Conservation (phyloP, 495 filamentous ascomycete species). For the Sabuloglossum arenarium region DNA sequence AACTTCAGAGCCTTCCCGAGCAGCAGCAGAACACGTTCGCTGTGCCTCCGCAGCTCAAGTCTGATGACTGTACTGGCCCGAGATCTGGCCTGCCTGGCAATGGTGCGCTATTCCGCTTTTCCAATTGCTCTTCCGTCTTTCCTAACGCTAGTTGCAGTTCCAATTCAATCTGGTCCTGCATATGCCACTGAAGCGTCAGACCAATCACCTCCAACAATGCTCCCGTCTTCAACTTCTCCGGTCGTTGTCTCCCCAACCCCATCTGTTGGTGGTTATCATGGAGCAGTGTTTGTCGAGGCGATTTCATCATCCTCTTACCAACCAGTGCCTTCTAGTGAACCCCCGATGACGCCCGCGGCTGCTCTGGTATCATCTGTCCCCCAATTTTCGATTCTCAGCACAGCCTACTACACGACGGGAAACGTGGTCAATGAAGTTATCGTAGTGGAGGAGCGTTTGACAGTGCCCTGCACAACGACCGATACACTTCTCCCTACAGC, state of each 20-base stretch:
- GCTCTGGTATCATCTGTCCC: constrained; percentile 4
- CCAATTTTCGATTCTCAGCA: constrained; percentile 3
- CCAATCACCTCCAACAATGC: not conserved
- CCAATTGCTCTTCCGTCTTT: not conserved
- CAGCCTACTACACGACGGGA: constrained; percentile 14
- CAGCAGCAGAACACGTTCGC: constrained; percentile 22
- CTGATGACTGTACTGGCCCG: constrained; percentile 18
- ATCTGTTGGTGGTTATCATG: constrained; percentile 1
- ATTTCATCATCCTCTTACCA: not conserved
- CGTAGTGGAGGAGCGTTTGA: constrained; percentile 16
- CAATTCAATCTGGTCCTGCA: constrained; percentile 29
- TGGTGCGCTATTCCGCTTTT: not conserved
- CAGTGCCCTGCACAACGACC: constrained; percentile 7
- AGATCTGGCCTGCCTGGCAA: constrained; percentile 28
- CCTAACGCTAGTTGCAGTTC: constrained; percentile 12
- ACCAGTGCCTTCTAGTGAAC: constrained; percentile 7
- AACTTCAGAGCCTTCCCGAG: constrained; percentile 20
- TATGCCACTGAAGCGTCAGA: constrained; percentile 18
- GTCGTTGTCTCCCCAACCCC: not conserved
- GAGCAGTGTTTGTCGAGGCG: not conserved
- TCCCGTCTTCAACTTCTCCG: not conserved
- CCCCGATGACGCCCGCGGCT: constrained; percentile 8
- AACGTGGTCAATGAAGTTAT: constrained; percentile 15
- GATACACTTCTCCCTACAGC: not conserved
- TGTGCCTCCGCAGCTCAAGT: constrained; percentile 21